Evolutionary conservation across 768 basidiomycete genomes (phyloP).

Genomic region (Nidularia sp.): DNA sequence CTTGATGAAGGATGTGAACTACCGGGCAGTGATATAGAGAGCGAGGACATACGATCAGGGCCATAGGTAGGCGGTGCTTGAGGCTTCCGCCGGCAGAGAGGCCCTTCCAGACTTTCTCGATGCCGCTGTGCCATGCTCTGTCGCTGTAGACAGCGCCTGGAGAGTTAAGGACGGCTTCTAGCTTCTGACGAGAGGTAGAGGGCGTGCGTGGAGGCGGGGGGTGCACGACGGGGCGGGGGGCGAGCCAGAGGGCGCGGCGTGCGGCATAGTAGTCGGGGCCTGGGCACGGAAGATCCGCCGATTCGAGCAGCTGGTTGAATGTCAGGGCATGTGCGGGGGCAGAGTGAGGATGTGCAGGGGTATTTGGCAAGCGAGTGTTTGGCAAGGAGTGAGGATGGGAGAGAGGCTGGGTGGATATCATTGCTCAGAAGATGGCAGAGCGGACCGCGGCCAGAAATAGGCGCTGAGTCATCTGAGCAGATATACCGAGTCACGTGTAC

Average conservation of each 20-base stretch:
- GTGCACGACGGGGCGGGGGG: slow-evolving; percentile 13
- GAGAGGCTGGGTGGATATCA: background rate
- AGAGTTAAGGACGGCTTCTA: slow-evolving; percentile 45
- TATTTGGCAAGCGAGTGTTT: slow-evolving; percentile 4
- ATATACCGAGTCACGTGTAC: no score
- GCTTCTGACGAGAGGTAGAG: slow-evolving; percentile 37
- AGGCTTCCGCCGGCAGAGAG: slow-evolving; percentile 56
- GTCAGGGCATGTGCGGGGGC: slow-evolving; percentile 11
- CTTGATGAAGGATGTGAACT: slow-evolving; percentile 31
- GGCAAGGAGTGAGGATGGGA: slow-evolving; percentile 2
- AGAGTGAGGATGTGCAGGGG: background rate
- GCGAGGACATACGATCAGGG: slow-evolving; percentile 48
- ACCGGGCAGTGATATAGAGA: slow-evolving; percentile 2
- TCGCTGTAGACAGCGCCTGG: slow-evolving; percentile 47
- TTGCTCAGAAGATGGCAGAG: background rate
- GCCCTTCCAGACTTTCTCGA: slow-evolving; percentile 62
- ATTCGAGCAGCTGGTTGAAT: slow-evolving; percentile 37
- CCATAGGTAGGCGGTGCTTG: slow-evolving; percentile 59
- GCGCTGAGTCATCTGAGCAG: no score
- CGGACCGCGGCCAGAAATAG: no score
- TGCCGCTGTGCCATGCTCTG: slow-evolving; percentile 49
- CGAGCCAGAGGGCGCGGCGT: slow-evolving; percentile 62
- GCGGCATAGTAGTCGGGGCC: slow-evolving; percentile 64
- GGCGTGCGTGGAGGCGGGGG: slow-evolving; percentile 14
- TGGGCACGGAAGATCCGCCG: slow-evolving; percentile 47